Base-by-base conservation (phyloP, 2,329 filamentous ascomycete species). In the Monosporascus sp. region DNA sequence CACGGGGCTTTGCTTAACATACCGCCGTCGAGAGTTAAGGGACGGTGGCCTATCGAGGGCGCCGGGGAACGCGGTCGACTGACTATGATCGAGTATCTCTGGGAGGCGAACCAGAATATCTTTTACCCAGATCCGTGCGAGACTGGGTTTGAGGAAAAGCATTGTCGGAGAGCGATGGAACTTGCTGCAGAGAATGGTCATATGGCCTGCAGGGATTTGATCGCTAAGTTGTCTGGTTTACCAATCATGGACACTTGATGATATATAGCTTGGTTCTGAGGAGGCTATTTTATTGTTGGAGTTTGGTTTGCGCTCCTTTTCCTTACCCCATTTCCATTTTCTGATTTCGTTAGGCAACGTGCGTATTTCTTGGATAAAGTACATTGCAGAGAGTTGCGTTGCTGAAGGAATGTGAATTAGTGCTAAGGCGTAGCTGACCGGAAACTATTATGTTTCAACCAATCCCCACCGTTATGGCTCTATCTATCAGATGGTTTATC, bases 41-140 rank as follows among this genome's bases (percentile, higher is more conserved):
- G 52, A 5, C 52, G 52, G 9, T 54, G 52, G 52, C 52, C 52
- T 8, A 44, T 54, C 4, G 41, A 48, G 26, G 52, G 52, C 20
- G 52, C 51, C 22, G 52, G 49, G 11, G 52, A 54, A 38, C 37
- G 49, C 17, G 52, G 52, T 17, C 48, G 52, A 8, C 18, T 54
- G 22, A 18, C 18, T 18, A 54, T 54, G 52, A 45, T 51, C 22
- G 26, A 51, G 18, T 48, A 48, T 15, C 52, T 54, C 18, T 54
- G 48, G 52, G 48, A 28, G 28, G 48, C 44, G n/a, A 54, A 51
- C 11, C 11, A 44, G 6, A 48, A 47, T 38, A 37, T 17, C n/a
- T 5, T 26, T n/a, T 24, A 15, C 15, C n/a, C 24, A 20, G 35
- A 31, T 3, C 22, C 22, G 17, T n/a, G 17, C 26, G 41, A 51